Evolutionary conservation across 2,329 filamentous ascomycete species (phyloP).

Genomic region (Periglandula ipomoeae): DNA sequence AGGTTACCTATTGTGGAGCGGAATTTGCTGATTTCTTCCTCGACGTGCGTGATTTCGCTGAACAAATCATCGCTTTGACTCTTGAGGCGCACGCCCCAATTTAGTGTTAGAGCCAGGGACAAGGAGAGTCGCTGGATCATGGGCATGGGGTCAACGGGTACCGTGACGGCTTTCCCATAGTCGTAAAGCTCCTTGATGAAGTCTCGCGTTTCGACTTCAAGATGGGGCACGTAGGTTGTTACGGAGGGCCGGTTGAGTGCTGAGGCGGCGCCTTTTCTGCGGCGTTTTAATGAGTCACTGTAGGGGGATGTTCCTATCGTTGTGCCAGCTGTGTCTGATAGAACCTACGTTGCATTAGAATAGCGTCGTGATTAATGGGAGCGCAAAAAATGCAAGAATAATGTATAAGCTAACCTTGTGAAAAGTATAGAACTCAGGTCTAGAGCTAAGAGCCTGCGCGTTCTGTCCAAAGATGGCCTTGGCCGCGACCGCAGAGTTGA

Average conservation of each 20-base stretch:
- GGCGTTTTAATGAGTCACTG: slow-evolving; percentile 53
- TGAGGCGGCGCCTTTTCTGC: slow-evolving; percentile 55
- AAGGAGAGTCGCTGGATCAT: slow-evolving; percentile 58
- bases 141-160: slow-evolving; percentile 54
- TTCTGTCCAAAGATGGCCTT: slow-evolving; percentile 42
- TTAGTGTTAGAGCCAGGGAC: slow-evolving; percentile 54
- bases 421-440: slow-evolving; percentile 50
- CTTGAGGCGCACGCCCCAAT: slow-evolving; percentile 55
- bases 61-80: slow-evolving; percentile 51
- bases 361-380: too few species aligned
- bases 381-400: neutral
- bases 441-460: slow-evolving; percentile 42
- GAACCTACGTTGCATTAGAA: slow-evolving; percentile 32
- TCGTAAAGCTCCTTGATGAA: slow-evolving; percentile 52
- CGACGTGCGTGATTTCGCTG: slow-evolving; percentile 52
- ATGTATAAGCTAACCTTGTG: slow-evolving; percentile 35
- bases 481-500: slow-evolving; percentile 44
- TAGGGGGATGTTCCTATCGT: slow-evolving; percentile 62
- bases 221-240: slow-evolving; percentile 50
- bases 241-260: slow-evolving; percentile 58
- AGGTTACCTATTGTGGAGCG: slow-evolving; percentile 51
- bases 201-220: slow-evolving; percentile 53
- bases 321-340: slow-evolving; percentile 56
- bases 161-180: slow-evolving; percentile 45
- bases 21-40: slow-evolving; percentile 51